A percentile compares a stretch with the other conserved stretches of the same genome.
Conservation (phyloP, 1,284 basidiomycete genomes). For the Malassezia equina region DNA sequence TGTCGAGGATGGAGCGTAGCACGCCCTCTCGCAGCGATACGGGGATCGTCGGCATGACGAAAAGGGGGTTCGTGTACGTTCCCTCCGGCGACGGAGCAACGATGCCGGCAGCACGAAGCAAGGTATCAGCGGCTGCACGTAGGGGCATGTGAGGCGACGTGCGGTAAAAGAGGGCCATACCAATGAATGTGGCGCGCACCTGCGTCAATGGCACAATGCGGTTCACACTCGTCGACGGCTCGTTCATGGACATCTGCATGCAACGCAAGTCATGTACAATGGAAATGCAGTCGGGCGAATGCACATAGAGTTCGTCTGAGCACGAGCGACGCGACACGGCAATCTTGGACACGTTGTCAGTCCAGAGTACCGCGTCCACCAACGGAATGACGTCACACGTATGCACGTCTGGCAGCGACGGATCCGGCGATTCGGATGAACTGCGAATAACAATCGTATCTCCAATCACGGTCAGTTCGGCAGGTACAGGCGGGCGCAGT, state of each 20-base stretch:
- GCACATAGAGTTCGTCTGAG: not conserved
- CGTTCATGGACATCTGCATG: not conserved
- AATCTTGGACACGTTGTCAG: not conserved
- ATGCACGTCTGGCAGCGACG: not conserved
- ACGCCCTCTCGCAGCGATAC: not conserved
- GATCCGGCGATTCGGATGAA: not conserved
- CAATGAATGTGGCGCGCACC: not conserved
- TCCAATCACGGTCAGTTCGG: not conserved
- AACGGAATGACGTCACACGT: slow-evolving; percentile 7
- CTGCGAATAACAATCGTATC: not conserved
- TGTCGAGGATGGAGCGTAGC: not conserved
- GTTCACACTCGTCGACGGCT: not conserved
- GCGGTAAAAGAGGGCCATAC: slow-evolving; percentile 7
- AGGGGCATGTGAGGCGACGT: not conserved
- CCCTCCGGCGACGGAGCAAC: not conserved
- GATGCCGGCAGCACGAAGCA: not conserved
- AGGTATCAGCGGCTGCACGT: slow-evolving; percentile 1
- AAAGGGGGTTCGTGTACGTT: not conserved
- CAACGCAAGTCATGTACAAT: not conserved
- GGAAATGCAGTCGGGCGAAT: not conserved
- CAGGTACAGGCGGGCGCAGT: not conserved
- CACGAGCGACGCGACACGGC: not conserved
- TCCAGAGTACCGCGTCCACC: not conserved
- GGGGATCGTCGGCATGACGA: not conserved
- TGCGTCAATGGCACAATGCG: not conserved